Evolutionary conservation across 495 filamentous ascomycete genomes (phyloP), one percentile per base, ranked within the genome.

Genomic region (Clohesyomyces aquaticus): DNA sequence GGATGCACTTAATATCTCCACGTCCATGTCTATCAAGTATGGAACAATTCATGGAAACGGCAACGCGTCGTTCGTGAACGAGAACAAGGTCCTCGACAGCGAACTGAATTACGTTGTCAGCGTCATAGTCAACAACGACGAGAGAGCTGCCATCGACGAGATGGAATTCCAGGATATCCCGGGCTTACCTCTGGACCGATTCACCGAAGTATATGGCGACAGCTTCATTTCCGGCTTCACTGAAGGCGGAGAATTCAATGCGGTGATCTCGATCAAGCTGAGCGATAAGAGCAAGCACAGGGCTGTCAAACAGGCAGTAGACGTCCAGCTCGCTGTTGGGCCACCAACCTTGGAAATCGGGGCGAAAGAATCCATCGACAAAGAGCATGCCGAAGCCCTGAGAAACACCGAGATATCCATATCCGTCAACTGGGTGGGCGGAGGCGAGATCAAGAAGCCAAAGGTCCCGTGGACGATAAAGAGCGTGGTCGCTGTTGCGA

Each of bases 71-170:
- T 73, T 71, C 47, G 67, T 77, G 6, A 71, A 77, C 53, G 71
- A 76, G 43, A 69, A 48, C 35, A 77, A 77, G 41, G 63, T 77
- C 49, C 71, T 72, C 22, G 71, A 75, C 18, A 73, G 70, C 53
- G 71, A 77, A 48, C 62, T 77, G 2, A 77, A 77, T 55, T 75
- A 72, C 48, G 63, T 75, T 29, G 71, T 77, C 54, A 71, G 65
- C 25, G 75, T 77, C 50, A 76, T 76, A 28, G 75, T 77, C 23
- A 73, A 72, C 28, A 77, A 77, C 41, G 70, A 76, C 41, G 66
- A 61, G 4, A 54, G 59, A 1, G 71, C 66, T 1, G 28, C 60
- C 12, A 53, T 32, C 14, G 59, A 72, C 19, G 61, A 59, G 2
- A 72, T 74, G 69, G 63, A 56, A 12, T 76, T 76, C 49, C 63